Base-by-base conservation (phyloP, 1,284 basidiomycete species). In the Cryptococcus floricola region DNA sequence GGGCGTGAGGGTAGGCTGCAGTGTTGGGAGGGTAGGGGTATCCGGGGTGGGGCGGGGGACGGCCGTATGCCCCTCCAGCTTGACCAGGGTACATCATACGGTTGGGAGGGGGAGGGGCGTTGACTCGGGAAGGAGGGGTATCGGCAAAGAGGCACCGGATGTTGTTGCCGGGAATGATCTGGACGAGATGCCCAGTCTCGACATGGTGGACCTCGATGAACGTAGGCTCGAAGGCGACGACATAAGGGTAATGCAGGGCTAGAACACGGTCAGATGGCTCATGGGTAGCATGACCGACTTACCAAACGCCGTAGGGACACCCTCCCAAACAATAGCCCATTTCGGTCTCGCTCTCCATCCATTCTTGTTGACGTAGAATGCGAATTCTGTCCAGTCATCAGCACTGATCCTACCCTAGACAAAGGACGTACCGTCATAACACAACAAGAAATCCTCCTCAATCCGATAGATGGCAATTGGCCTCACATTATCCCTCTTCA, bases 301-400 rank as follows among this genome's bases (percentile, higher is more conserved):
- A 95, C 92, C 93, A 70, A 99, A 98, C 27, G 88, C 87, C 2
- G 90, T 90, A 1, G 96, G 96, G 45, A 83, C 82, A 4, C 96
- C 96, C 77, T 98, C 94, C 96, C 96, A 99, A 66, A 91, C 83
- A 25, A 98, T 88, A 81, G 95, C 91, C 82, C 96, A 98, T 59
- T 91, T 87, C 63, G 85, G 87, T 53, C 91, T 82, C 47, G 93
- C 90, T 55, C 93, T 82, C 82, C 91, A 91, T 12, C 96, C 96
- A 64, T 87, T 95, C 80, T 91, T 93, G 78, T 98, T 96, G 67
- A 98, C 92, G 77, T 97, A 98, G 74, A 99, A 98, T 0, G 96
- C 95, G 74, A 97, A 98, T 78, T 98, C 95, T 93, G 70, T 39
- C 34, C 14, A 5, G 38, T 27, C 18, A 37, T 14, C 38, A 54